phyloP scores from a whole-genome alignment of 441 rosid genomes.

The Monsonia emarginata region DNA sequence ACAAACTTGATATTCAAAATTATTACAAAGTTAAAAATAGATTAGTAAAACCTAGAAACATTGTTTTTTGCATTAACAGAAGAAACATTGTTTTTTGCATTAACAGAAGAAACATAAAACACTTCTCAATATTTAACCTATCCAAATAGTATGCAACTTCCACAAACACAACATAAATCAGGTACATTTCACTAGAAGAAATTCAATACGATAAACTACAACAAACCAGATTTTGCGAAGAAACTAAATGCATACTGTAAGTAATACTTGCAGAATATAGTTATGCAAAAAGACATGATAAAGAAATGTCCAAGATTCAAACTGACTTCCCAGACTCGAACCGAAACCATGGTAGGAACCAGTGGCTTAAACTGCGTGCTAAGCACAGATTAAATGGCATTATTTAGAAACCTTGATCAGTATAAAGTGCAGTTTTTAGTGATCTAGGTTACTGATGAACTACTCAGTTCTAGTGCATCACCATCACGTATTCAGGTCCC shows the following conservation, averaged over 20 bases:
- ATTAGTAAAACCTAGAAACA: neutral
- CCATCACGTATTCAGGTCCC: neutral
- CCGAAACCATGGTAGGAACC: neutral
- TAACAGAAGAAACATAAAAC: neutral
- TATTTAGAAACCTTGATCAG: neutral
- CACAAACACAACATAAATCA: neutral
- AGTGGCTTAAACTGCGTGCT: neutral
- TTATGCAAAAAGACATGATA: neutral
- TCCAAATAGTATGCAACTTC: neutral
- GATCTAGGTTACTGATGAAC: neutral
- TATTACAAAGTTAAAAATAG: neutral
- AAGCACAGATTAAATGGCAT: neutral
- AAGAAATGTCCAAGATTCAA: neutral
- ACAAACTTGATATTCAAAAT: neutral
- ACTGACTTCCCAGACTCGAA: neutral
- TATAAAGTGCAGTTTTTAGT: neutral
- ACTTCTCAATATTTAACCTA: neutral
- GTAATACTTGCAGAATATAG: neutral
- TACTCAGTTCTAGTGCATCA: neutral
- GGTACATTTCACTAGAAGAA: neutral
- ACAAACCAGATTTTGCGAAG: neutral
- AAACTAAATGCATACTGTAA: neutral
- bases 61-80: neutral
- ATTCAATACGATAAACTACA: neutral
- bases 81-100: neutral